Conservation (phyloP, 2,329 filamentous ascomycete species). For the Blastomyces percursus region DNA sequence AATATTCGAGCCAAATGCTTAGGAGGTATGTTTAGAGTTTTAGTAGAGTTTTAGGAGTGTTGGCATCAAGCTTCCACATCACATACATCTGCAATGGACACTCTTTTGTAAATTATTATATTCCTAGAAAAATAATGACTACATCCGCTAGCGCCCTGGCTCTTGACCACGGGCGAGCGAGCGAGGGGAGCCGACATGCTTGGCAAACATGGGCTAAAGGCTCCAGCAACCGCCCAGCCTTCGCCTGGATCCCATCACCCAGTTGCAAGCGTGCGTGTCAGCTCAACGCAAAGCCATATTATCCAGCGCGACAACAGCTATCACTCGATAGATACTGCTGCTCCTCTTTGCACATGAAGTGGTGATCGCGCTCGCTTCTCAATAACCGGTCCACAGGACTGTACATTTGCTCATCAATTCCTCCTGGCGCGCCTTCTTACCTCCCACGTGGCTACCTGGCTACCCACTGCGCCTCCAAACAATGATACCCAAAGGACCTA, state of each 20-base stretch:
- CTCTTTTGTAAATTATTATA: neutral
- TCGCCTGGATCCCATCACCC: no score
- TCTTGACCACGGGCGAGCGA: neutral
- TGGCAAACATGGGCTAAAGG: neutral
- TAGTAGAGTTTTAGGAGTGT: neutral
- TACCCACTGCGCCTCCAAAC: neutral
- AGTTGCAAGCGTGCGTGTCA: neutral
- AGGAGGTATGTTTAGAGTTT: neutral
- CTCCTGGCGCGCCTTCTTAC: neutral
- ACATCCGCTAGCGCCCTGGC: neutral
- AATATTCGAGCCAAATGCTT: neutral
- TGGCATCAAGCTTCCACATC: neutral
- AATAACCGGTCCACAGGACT: neutral
- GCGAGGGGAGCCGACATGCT: neutral
- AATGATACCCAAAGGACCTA: slow-evolving; percentile 14
- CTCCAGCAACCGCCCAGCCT: neutral
- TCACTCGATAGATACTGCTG: neutral
- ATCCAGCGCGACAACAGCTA: neutral
- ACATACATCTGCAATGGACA: neutral
- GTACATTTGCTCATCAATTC: neutral
- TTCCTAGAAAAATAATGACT: no score
- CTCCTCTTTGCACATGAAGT: neutral
- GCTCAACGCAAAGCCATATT: neutral
- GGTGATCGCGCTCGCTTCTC: neutral
- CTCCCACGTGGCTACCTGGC: neutral